Evolutionary conservation across 441 rosid genomes (phyloP).

Genomic region (Melastoma candidum): DNA sequence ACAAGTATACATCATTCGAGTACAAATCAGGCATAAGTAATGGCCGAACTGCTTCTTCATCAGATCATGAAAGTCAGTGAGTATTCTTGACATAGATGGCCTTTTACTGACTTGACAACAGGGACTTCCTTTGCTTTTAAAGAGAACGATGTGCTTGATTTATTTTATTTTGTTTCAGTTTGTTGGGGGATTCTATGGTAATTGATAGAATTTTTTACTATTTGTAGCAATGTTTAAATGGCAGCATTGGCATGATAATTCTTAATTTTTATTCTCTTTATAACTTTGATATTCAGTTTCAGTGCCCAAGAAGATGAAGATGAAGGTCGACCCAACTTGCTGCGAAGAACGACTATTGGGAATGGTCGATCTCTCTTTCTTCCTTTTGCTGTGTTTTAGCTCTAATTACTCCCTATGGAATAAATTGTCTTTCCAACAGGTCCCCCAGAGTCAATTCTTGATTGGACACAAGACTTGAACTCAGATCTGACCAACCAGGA

Average conservation of each 20-base stretch:
- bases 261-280: no score
- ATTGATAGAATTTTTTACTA: no score
- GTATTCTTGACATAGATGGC: constrained; percentile 18
- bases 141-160: no score
- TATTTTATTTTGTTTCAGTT: no score
- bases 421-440: constrained; percentile 47
- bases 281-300: constrained; percentile 33
- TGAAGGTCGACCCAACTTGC: constrained; percentile 37
- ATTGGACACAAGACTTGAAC: constrained; percentile 91
- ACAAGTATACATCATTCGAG: constrained; percentile 86
- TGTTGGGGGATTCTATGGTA: no score
- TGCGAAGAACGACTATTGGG: constrained; percentile 92
- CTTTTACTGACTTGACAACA: no score
- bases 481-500: constrained; percentile 67
- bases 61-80: constrained; percentile 98
- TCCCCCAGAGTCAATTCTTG: constrained; percentile 72
- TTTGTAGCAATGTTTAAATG: no score
- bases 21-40: constrained; percentile 94
- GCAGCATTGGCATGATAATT: no score
- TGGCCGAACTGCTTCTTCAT: constrained; percentile 91
- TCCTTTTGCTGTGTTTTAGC: neutral
- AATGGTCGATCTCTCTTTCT: constrained; percentile 33
- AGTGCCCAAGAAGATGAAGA: constrained; percentile 95
- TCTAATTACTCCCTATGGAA: neutral
- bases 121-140: no score